These are phyloP conservation scores for Trypanosoma lewisi DNA, from an alignment of 208 protist species.

Conservation along the genomic window DNA sequence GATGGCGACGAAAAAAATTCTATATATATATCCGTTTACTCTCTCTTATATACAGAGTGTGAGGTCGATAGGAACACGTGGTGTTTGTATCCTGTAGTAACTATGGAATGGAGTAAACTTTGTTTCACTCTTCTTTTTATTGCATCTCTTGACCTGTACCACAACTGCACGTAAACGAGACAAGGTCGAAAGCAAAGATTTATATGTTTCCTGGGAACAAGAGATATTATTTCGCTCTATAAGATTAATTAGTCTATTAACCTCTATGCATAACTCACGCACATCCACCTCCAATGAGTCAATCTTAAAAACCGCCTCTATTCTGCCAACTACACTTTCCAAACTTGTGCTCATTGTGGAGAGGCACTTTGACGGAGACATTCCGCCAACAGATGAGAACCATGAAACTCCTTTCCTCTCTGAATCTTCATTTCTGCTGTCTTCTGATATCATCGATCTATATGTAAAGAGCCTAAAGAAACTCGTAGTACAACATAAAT, in stretches of 20 bases:
- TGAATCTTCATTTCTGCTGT: conserved; percentile 9
- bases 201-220: conserved; percentile 22
- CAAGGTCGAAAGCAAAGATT: conserved; percentile 16
- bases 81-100: conserved; percentile 26
- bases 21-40: background rate
- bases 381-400: conserved; percentile 24
- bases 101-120: background rate
- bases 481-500: conserved; percentile 7
- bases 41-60: background rate
- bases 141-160: background rate
- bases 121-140: background rate
- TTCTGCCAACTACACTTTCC: conserved; percentile 9
- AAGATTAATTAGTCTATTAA: conserved; percentile 28
- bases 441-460: conserved; percentile 7
- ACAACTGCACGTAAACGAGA: conserved; percentile 19
- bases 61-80: conserved; percentile 22
- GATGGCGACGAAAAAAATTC: conserved; percentile 1
- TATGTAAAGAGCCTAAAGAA: background rate
- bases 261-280: conserved; percentile 24
- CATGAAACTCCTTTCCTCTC: conserved; percentile 11
- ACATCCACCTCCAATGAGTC: conserved; percentile 17
- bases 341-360: conserved; percentile 27
- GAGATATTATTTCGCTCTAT: conserved; percentile 14
- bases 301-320: conserved; percentile 16
- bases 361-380: conserved; percentile 21